These are phyloP conservation scores for Auxenochlorella pyrenoidosa DNA, from an alignment of 139 green algal genomes.

Conservation along the genomic window DNA sequence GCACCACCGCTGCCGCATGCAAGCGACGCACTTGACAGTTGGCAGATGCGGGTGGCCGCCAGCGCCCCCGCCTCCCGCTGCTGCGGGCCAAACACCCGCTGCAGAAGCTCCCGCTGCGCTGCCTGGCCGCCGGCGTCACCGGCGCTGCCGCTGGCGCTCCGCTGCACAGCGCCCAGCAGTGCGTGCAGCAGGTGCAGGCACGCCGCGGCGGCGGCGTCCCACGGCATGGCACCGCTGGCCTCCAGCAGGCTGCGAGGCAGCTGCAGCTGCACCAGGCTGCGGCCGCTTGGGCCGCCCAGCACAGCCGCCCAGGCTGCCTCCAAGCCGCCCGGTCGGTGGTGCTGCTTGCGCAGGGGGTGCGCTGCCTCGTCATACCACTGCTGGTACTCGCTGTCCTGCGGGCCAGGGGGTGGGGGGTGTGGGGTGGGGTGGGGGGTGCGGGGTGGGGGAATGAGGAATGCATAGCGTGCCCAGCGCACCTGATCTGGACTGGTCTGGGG, in stretches of 20 bases:
- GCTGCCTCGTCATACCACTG: slow-evolving; percentile 49
- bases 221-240: slow-evolving; percentile 5
- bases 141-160: background rate
- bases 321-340: slow-evolving; percentile 1
- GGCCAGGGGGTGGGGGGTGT: background rate
- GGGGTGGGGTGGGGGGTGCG: background rate
- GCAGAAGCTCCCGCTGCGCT: background rate
- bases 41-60: background rate
- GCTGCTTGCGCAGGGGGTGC: slow-evolving; percentile 21
- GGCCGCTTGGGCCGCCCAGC: slow-evolving; percentile 16
- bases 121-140: background rate
- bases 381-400: slow-evolving; percentile 44
- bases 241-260: slow-evolving; percentile 40
- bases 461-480: too few relatives aligned
- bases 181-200: slow-evolving; percentile 17
- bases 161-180: background rate
- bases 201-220: slow-evolving; percentile 26
- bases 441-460: background rate
- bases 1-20: background rate
- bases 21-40: background rate
- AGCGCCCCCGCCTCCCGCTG: background rate
- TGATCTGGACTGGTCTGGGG: too few relatives aligned
- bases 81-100: background rate
- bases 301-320: slow-evolving; percentile 44
- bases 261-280: slow-evolving; percentile 35